Base-by-base conservation (phyloP, 345 rosid species). In the Pugionium dolabratum region DNA sequence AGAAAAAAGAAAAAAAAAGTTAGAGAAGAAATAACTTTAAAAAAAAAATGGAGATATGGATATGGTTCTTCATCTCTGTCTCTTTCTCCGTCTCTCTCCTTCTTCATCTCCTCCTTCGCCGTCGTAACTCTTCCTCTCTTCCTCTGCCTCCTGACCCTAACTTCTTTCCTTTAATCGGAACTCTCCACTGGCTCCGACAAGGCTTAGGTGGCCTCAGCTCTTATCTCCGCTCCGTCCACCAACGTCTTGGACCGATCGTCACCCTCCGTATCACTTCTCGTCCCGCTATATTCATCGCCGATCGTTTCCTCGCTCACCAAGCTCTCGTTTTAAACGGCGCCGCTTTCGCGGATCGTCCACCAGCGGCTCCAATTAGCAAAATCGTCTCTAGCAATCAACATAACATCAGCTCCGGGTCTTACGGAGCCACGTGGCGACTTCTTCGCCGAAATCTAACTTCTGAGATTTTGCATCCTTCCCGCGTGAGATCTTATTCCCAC, bases 331-430 rank as follows among this genome's bases (percentile, higher is more conserved):
- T 36, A n/a, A 54, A 72, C 50, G 74, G 77, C 2, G 66, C 73
- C 33, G 59, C 64, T 1, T 73, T 73, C 30, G 72, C 77, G 1
- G 73, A 73, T 27, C 75, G 77, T 28, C 74, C 80, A 40, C 71
- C 54, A 0, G 54, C 71, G 0, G 3, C 28, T 52, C 9, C 71
- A 6, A 63, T 54, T 1, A 65, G 46, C 18, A 72, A 64, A 3
- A 58, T 71, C 37, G 18, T 54, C 0, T 35, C 52, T 26, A 29
- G 61, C 33, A 39, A 75, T 26, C 78, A 76, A 49, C 62, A 71
- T 32, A 66, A 59, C 49, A 70, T 72, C 32, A n/a, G 8, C 41
- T 54, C 41, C 0, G 64, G 72, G 0, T 45, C 33, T 18, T 76
- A 71, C 9, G 66, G 79, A 4, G 37, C 76, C 9, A 54, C 44